phyloP scores from a whole-genome alignment of 345 rosid species.

The Stellera chamaejasme region DNA sequence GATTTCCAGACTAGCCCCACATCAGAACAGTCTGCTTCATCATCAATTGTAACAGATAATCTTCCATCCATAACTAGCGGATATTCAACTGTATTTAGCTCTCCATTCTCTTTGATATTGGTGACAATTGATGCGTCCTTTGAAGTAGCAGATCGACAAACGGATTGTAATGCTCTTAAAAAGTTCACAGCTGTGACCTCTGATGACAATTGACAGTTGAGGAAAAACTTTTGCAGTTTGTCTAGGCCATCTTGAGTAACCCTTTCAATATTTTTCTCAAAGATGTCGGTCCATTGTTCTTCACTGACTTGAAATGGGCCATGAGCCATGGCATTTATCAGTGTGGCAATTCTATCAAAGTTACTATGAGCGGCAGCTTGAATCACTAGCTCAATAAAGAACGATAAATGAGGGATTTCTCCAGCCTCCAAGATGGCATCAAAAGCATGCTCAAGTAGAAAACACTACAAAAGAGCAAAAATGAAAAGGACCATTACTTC shows the following conservation, averaged over 20 bases:
- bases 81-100: conserved; percentile 1
- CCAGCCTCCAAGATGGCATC: conserved; percentile 70
- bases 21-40: conserved; percentile 2
- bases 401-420: conserved; percentile 55
- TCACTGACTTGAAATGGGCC: conserved; percentile 79
- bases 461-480: conserved; percentile 40
- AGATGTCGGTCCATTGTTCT: conserved; percentile 62
- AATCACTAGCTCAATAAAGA: conserved; percentile 67
- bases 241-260: conserved; percentile 29
- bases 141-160: conserved; percentile 25
- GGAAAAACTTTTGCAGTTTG: conserved; percentile 40
- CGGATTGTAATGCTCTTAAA: conserved; percentile 38
- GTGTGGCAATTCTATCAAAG: conserved; percentile 49
- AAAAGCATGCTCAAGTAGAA: conserved; percentile 82
- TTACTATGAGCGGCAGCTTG: conserved; percentile 46
- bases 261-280: conserved; percentile 33
- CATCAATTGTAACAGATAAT: not conserved
- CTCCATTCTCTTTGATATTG: conserved; percentile 6
- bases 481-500: not conserved
- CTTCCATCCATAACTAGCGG: conserved; percentile 2
- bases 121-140: conserved; percentile 5
- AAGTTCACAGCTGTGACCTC: conserved; percentile 63
- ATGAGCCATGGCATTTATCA: conserved; percentile 49
- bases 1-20: conserved; percentile 1
- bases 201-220: conserved; percentile 31